These are phyloP conservation scores for Vigna radiata DNA, from an alignment of 306 rosid genomes.

Conservation along the genomic window DNA sequence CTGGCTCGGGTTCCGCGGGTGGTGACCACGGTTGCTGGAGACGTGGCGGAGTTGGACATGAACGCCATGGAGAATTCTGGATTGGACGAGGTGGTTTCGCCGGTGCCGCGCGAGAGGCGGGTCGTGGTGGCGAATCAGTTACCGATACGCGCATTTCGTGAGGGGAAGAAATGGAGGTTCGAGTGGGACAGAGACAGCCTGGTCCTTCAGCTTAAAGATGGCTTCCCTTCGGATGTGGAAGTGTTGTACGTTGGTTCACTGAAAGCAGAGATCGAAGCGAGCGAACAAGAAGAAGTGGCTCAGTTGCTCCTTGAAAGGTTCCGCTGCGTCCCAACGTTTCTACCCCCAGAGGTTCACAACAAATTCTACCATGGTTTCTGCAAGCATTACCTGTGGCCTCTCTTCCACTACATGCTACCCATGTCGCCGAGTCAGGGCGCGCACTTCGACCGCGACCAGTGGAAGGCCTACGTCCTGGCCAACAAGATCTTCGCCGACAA, in stretches of 20 bases:
- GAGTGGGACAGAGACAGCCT: constrained; percentile 67
- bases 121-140: constrained; percentile 73
- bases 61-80: constrained; percentile 7
- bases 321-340: constrained; percentile 70
- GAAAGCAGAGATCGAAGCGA: constrained; percentile 53
- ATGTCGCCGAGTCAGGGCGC: constrained; percentile 59
- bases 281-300: constrained; percentile 63
- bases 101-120: constrained; percentile 47
- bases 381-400: constrained; percentile 86
- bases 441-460: constrained; percentile 60
- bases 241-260: constrained; percentile 72
- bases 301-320: constrained; percentile 52
- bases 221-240: constrained; percentile 55
- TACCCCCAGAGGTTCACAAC: constrained; percentile 46
- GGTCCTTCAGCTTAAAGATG: constrained; percentile 64
- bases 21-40: constrained; percentile 39
- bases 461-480: constrained; percentile 68
- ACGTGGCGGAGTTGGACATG: constrained; percentile 32
- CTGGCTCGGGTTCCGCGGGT: constrained; percentile 45
- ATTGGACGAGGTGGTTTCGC: constrained; percentile 34
- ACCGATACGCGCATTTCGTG: constrained; percentile 54
- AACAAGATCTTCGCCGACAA: constrained; percentile 71
- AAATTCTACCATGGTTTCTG: constrained; percentile 75
- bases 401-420: constrained; percentile 86
- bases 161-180: constrained; percentile 52